Evolutionary conservation across 371 early-diverging fungal species (phyloP), one percentile per base, ranked within the genome.

Genomic region (Quaeritorhiza haematococci): DNA sequence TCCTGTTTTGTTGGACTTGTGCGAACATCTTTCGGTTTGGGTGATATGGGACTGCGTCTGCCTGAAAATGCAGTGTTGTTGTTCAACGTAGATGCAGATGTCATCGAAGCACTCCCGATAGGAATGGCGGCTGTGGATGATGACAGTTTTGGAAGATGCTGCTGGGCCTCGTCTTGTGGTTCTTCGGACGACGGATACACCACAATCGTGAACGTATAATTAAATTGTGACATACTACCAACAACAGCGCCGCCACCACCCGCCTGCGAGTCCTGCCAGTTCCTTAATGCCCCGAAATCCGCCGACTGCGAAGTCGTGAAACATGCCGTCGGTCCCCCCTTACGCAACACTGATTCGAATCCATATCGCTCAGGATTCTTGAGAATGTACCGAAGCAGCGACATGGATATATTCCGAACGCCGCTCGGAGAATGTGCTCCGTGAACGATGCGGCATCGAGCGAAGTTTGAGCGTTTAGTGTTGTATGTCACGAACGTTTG

Each of bases 321-420:
- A 49, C 70, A 74, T 0, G 69, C 74, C 1, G 59, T 59, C 3
- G 67, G 52, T 7, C 57, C 48, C 3, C 69, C 67, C n/a, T 58
- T 26, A 41, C 38, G 49, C n/a, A 49, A 6, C 10, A 76, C 44
- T 0, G 71, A 56, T 21, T 44, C 45, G 55, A 87, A 82, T 0
- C 86, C 85, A 53, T 89, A 81, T 30, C 79, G 71, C 10, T 68
- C 63, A 0, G 89, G 88, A 53, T 82, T 79, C 33, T 79, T 80
- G 43, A 89, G 62, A 32, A 90, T 78, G 58, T 85, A 86, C 6
- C 80, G 63, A 48, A 87, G 76, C 29, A 90, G 54, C 19, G 78
- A 57, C 1, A 3, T 23, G 1, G 71, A 55, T 3, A 60, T 49
- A 17, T 56, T 45, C 2, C 41, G 54, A 2, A 43, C 21, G 7